Evolutionary conservation across 2,329 filamentous ascomycete genomes (phyloP), one percentile per base, ranked within the genome.

Genomic region (Apiospora koreana): DNA sequence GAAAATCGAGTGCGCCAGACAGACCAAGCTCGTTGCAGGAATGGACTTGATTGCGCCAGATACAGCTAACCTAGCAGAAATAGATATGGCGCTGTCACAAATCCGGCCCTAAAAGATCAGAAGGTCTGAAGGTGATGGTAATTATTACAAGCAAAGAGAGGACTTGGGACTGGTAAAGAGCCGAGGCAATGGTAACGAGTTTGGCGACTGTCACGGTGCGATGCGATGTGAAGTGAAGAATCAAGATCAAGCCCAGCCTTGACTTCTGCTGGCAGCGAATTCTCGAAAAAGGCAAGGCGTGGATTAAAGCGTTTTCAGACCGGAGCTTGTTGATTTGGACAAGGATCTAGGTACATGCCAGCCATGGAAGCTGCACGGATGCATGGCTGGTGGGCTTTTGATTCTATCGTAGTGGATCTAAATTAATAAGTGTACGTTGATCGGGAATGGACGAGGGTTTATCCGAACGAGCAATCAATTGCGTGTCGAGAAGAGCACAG

Each of bases 261-360:
- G 54, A 62, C 50, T 4, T 2, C 3, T 35, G 28, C 50, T 38
- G 54, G 21, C 54, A 12, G 54, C 31, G 54, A 62, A 62, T 62
- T 62, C 54, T 62, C 54, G 28, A 62, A 62, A 58, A 38, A 62
- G 54, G 54, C 54, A 62, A 62, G 31, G 54, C 54, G 54, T 23
- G 54, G 54, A 62, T 38, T 62, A 62, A 62, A 62, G 54, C 54
- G 54, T 62, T 62, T 62, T 62, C 54, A 58, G 50, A 58, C 48
- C 16, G 46, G 38, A 41, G 46, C 46, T 46, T 18, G 25, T 50
- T 28, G 23, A 58, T 35, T 35, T 12, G 54, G 21, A 62, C 54
- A 62, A 62, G 54, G 54, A 62, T 62, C 18, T n/a, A 62, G 54
- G 54, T 62, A 62, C 54, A 62, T 62, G 54, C 54, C 54, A 62